Evolutionary conservation across 192 early-diverging fungal species (phyloP), one percentile per base, ranked within the genome.

Genomic region (Mortierella claussenii): DNA sequence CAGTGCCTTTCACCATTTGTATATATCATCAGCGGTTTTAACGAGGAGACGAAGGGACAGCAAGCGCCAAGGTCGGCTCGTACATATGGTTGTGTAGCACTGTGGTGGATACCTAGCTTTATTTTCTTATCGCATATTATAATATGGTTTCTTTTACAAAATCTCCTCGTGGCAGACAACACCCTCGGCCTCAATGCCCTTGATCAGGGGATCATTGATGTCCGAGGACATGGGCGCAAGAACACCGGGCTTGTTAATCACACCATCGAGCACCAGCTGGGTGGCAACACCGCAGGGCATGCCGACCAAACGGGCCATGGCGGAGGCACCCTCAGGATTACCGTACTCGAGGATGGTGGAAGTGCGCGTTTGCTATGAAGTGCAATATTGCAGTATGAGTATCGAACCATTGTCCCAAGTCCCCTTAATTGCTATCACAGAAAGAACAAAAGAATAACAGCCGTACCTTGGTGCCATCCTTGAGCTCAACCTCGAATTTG

Each of bases 251-350:
- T 80, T 80, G 26, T 75, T 87, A 73, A 92, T 76, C 46, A 83
- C 81, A 23, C 97, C 97, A 71, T 96, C 91, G 58, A 99, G 83
- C 10, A 99, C 88, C 75, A 97, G 81, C 83, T 97, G 92, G 13
- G 90, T 89, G 28, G 95, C 96, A 87, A 99, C 96, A 75, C 94
- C 98, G 53, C 95, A 97, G 33, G 98, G 98, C 21, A 95, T 88
- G 61, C 98, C 98, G 37, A 99, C 98, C 27, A 95, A 94, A 70
- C 90, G 96, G 55, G 98, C 96, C 98, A 99, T 99, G 37, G 98
- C 97, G 44, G 90, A 88, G 17, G 68, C 54, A 24, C 92, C 93
- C 67, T 85, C 84, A 20, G 94, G 93, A 55, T 93, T 90, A 64
- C 97, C 98, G 81, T 94, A 98, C 79, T 93, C 93, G 53, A 98